Conservation (phyloP, 23 red algal genomes). For the Gracilaria caudata region DNA sequence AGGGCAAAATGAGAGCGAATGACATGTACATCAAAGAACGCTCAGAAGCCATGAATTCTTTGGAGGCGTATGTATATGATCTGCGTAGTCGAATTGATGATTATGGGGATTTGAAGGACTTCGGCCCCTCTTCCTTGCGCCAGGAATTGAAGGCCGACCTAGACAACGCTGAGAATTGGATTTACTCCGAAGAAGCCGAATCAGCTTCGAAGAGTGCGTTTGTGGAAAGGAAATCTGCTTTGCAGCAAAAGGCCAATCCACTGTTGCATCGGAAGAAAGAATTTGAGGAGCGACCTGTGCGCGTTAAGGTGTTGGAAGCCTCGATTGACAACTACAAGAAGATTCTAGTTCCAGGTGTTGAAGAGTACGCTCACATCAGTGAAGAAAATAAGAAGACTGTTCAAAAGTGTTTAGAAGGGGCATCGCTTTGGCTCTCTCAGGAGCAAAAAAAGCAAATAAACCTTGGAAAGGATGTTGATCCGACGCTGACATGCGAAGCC, state of each 20-base stretch:
- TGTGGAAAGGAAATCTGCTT: conserved; percentile 51
- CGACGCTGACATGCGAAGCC: conserved; percentile 57
- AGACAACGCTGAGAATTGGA: conserved; percentile 93
- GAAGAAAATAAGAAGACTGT: conserved; percentile 75
- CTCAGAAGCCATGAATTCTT: conserved; percentile 92
- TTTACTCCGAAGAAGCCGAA: conserved; percentile 93
- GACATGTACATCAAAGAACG: conserved; percentile 92
- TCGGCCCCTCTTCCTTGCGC: conserved; percentile 46
- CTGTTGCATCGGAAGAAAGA: conserved; percentile 75
- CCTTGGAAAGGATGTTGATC: conserved; percentile 69
- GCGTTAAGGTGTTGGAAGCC: conserved; percentile 57
- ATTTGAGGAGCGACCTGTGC: conserved; percentile 70
- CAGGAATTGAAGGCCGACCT: conserved; percentile 64
- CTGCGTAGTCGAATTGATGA: conserved; percentile 81
- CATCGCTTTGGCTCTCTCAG: conserved; percentile 80
- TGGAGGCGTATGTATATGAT: conserved; percentile 98
- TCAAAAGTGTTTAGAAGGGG: conserved; percentile 57
- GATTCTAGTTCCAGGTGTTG: conserved; percentile 43
- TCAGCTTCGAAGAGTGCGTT: conserved; percentile 84
- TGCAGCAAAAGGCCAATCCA: conserved; percentile 33
- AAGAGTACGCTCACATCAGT: conserved; percentile 75
- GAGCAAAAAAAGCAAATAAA: conserved; percentile 52
- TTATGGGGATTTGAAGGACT: conserved; percentile 77
- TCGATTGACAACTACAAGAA: conserved; percentile 56
- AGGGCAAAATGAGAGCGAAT: conserved; percentile 88